phyloP scores from a whole-genome alignment of 805 yeast genomes.

The Teunomyces aglyptinius region DNA sequence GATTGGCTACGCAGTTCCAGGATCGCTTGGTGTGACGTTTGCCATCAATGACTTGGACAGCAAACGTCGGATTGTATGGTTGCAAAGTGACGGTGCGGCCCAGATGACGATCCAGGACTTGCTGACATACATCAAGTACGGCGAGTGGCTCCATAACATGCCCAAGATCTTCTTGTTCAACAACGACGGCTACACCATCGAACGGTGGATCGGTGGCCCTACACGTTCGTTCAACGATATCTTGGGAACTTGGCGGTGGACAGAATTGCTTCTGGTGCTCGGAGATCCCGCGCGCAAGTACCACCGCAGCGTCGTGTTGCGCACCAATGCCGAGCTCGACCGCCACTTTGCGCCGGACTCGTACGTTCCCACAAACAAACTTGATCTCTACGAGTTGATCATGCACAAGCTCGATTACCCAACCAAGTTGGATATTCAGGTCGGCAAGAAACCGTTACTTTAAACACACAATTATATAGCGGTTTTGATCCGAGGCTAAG shows the following conservation, averaged over 20 bases:
- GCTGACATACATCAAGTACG: constrained; percentile 58
- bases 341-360: constrained; percentile 3
- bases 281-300: constrained; percentile 41
- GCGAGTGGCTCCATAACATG: constrained; percentile 33
- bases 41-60: constrained; percentile 59
- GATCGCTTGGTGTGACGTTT: constrained; percentile 76
- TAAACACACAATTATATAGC: neutral
- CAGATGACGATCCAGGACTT: constrained; percentile 92
- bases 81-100: constrained; percentile 93
- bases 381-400: constrained; percentile 24
- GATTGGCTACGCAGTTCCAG: constrained; percentile 87
- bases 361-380: constrained; percentile 10
- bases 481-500: constrained; percentile 4
- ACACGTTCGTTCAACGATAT: constrained; percentile 77
- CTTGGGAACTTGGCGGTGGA: constrained; percentile 80
- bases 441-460: constrained; percentile 2
- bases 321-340: constrained; percentile 20
- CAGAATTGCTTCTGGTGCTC: constrained; percentile 60
- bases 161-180: constrained; percentile 76
- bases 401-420: constrained; percentile 29
- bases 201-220: constrained; percentile 81
- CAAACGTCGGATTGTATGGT: constrained; percentile 58
- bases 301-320: constrained; percentile 22
- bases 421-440: constrained; percentile 16
- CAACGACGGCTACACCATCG: constrained; percentile 88